A percentile compares a stretch with the other conserved stretches of the same genome.
These are phyloP conservation scores for Syzygium oleosum DNA, from an alignment of 345 rosid species.

Conservation along the genomic window DNA sequence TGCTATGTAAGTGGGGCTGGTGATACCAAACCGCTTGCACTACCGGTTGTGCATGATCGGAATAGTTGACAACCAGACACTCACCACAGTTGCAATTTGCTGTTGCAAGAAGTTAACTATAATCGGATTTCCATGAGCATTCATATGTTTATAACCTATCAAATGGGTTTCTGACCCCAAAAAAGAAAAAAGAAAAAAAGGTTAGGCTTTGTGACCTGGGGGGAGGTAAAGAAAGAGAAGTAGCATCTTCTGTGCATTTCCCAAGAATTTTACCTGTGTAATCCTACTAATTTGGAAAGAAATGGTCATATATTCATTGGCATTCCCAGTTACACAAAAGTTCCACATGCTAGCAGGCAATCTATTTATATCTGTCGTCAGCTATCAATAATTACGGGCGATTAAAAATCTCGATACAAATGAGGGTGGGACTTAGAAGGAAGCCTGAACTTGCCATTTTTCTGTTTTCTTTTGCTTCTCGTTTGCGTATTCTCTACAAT, in stretches of 20 bases:
- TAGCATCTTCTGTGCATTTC: not conserved
- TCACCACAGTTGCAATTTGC: not conserved
- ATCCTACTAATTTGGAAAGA: not conserved
- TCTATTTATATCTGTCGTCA: not conserved
- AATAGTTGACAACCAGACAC: not conserved
- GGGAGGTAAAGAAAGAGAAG: not conserved
- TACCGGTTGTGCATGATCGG: not conserved
- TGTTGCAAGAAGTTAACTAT: not conserved
- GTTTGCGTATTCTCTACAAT: not conserved
- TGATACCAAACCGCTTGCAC: not conserved
- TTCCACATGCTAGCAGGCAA: not conserved
- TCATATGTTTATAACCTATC: not conserved
- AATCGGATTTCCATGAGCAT: not conserved
- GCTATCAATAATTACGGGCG: not conserved
- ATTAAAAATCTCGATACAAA: not conserved
- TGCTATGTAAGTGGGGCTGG: not conserved
- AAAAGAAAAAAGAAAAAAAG: too few species aligned
- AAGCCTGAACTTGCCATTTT: not conserved
- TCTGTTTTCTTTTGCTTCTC: not conserved
- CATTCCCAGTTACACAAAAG: not conserved
- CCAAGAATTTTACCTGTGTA: not conserved
- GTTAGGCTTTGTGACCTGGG: not conserved
- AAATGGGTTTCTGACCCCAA: not conserved
- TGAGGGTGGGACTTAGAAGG: not conserved
- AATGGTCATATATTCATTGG: not conserved